phyloP scores from a whole-genome alignment of 2,329 filamentous ascomycete species.

The Colletotrichum limetticola region DNA sequence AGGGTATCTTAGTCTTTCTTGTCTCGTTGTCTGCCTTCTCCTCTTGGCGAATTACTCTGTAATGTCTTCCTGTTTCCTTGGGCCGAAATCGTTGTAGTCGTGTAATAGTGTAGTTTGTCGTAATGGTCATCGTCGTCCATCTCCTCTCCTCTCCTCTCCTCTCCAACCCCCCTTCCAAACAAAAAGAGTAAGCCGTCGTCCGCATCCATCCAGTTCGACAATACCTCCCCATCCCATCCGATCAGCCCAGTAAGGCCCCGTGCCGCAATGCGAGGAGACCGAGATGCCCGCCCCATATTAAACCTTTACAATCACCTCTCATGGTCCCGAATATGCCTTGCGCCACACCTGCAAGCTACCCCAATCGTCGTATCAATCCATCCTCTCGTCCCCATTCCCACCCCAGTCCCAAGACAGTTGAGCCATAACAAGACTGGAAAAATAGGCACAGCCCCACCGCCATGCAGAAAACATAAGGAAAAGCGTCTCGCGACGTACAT shows the following conservation, averaged over 20 bases:
- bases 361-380: constrained; percentile 20
- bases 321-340: constrained; percentile 29
- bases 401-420: background rate
- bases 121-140: background rate
- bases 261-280: constrained; percentile 14
- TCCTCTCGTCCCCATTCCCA: constrained; percentile 1
- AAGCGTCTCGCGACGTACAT: background rate
- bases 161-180: background rate
- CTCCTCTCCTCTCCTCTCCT: too few species aligned
- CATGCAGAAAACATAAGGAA: constrained; percentile 22
- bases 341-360: constrained; percentile 32
- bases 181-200: background rate
- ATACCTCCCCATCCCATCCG: background rate
- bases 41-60: too few species aligned
- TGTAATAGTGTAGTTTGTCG: background rate
- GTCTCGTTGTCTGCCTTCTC: background rate
- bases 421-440: background rate
- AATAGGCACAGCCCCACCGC: constrained; percentile 20
- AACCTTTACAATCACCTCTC: constrained; percentile 15
- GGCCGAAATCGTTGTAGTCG: background rate
- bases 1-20: constrained; percentile 9
- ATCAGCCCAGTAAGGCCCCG: background rate
- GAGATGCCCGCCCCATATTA: constrained; percentile 5
- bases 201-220: background rate
- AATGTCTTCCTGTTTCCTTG: background rate